Percentiles rank a stretch among this genome's conserved stretches.
phyloP scores from a whole-genome alignment of 768 basidiomycete species.

The Pulveroboletus frians region DNA sequence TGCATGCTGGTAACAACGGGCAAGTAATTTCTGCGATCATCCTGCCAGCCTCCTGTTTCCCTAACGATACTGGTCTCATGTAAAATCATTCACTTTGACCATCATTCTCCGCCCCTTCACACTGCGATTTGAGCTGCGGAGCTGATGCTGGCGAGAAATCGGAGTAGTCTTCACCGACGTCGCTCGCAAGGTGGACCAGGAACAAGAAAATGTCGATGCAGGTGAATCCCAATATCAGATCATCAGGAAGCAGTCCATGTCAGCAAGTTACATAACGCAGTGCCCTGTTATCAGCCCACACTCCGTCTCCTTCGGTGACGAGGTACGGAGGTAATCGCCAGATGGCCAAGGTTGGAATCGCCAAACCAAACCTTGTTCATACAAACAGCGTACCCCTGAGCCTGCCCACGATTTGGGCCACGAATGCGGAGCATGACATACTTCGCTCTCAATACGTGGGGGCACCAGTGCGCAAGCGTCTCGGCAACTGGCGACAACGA shows the following conservation, averaged over 20 bases:
- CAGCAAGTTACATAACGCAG: neutral
- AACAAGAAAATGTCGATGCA: neutral
- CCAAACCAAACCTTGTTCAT: slow-evolving; percentile 4
- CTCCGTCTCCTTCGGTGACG: neutral
- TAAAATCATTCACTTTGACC: neutral
- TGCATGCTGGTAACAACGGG: neutral
- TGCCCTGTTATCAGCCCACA: neutral
- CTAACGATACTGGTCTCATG: neutral
- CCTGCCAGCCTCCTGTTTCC: neutral
- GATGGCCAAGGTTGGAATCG: neutral
- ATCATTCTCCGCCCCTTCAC: neutral
- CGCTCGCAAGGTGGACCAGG: no score
- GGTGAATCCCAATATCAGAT: neutral
- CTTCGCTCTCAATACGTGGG: neutral
- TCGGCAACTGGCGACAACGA: neutral
- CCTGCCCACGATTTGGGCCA: neutral
- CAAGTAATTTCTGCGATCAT: neutral
- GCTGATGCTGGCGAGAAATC: neutral
- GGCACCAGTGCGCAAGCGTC: neutral
- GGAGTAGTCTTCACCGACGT: neutral
- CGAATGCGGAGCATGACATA: neutral
- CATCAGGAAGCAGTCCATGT: slow-evolving; percentile 8
- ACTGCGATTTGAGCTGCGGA: neutral
- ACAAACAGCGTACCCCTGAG: neutral
- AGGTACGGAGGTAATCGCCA: neutral